These are phyloP conservation scores for Isoetes engelmannii DNA, from an alignment of 83 land plant species.

Conservation along the genomic window DNA sequence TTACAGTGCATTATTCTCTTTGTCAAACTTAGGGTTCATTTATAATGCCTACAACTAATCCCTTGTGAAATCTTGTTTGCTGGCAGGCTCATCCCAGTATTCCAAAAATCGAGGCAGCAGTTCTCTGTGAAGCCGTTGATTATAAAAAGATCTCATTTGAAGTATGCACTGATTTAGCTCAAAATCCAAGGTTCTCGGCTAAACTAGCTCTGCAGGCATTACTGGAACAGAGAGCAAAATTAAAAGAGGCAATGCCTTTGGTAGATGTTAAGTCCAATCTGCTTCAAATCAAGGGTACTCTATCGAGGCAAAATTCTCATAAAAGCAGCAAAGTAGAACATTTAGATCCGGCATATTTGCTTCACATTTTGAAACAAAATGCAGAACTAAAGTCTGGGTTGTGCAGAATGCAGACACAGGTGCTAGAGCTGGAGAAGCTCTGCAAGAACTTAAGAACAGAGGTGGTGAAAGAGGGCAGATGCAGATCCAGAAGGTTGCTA, in stretches of 20 bases:
- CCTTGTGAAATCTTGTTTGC: background rate
- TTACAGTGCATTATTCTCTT: background rate
- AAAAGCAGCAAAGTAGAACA: too few species aligned
- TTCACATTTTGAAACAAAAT: too few species aligned
- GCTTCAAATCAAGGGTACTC: too few species aligned
- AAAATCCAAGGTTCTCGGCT: conserved; percentile 45
- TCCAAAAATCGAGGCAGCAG: conserved; percentile 43
- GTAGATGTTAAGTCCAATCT: too few species aligned
- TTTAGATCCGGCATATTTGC: too few species aligned
- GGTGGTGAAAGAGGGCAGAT: too few species aligned
- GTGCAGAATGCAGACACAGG: too few species aligned
- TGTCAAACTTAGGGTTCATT: background rate
- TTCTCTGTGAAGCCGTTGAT: conserved; percentile 35
- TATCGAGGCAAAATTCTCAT: too few species aligned
- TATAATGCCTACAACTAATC: background rate
- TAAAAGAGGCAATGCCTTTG: conserved; percentile 10
- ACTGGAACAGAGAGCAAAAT: conserved; percentile 37
- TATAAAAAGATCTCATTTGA: conserved; percentile 51
- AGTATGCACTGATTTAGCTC: conserved; percentile 38
- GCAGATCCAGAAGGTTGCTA: too few species aligned
- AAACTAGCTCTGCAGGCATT: conserved; percentile 37
- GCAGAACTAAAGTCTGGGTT: too few species aligned
- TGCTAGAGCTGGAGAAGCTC: too few species aligned
- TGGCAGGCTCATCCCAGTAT: conserved; percentile 45
- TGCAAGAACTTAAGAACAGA: too few species aligned